Base-by-base conservation (phyloP, 352 stramenopile species). In the Halophytophthora batemanensis region DNA sequence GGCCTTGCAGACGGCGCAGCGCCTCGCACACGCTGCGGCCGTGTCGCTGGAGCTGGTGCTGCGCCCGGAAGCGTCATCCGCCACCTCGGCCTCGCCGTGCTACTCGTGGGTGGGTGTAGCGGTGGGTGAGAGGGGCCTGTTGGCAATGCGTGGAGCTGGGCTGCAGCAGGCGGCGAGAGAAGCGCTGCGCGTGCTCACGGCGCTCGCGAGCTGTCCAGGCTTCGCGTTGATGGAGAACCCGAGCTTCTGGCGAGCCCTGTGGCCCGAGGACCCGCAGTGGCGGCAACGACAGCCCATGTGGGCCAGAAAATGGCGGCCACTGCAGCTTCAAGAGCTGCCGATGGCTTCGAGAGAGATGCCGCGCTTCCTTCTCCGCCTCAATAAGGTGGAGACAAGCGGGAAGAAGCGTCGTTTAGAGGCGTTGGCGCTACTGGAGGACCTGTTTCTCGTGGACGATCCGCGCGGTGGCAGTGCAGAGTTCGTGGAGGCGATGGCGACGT, bases 191-290 rank as follows among this genome's bases (percentile, higher is more conserved):
- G 55, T 65, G 22, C 18, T 69, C 15, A 56, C 37, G 14, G 28
- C 56, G 5, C 21, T 69, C 14, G 39, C 41, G n/a, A 36, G 29
- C 2, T 69, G 60, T 28, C 35, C 45, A 3, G 60, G 55, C 19
- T 61, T 61, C 22, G 45, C 35, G 6, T 15, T 69, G 23, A 12
- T 7, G 10, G 45, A 61, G 15, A 69, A 65, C 21, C 18, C 22
- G 3, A 43, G 28, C 17, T 68, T 68, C 36, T 68, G 56, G 61
- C 55, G 45, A 29, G 50, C 56, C 13, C 13, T 65, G 4, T 59
- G 59, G 29, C 46, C 56, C 3, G 29, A 37, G 0, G 38, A 51
- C 19, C 38, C 46, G 8, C 18, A 21, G 28, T 25, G 15, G 15
- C 34, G 42, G 31, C 25, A 35, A 0, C 31, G 59, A 21, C 51